phyloP scores from a whole-genome alignment of 2,329 filamentous ascomycete species.

The Dryadomyces sulphureus region DNA sequence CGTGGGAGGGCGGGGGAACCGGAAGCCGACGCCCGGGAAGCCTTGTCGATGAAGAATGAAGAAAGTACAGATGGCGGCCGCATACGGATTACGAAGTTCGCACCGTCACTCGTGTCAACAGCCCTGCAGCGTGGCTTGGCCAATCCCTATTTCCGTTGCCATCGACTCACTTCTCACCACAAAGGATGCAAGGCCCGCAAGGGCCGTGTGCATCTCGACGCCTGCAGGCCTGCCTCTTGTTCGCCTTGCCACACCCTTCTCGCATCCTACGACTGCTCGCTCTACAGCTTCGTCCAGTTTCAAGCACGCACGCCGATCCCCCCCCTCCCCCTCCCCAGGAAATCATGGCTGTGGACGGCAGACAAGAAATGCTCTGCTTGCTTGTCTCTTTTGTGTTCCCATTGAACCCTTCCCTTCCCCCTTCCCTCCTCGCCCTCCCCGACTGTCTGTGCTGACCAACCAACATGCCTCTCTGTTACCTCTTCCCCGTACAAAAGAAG shows the following conservation, averaged over 20 bases:
- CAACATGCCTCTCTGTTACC: background rate
- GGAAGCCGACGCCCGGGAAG: background rate
- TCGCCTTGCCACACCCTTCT: background rate
- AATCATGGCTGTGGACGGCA: background rate
- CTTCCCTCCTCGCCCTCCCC: background rate
- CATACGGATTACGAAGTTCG: too few relatives aligned
- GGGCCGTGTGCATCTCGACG: too few relatives aligned
- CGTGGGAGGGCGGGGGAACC: background rate
- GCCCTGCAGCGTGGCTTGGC: too few relatives aligned
- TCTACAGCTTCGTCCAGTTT: background rate
- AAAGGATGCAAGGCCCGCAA: too few relatives aligned
- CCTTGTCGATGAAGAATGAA: background rate
- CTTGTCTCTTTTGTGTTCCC: too few relatives aligned
- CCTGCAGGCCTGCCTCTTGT: background rate
- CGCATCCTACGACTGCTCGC: background rate
- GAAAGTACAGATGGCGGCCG: too few relatives aligned
- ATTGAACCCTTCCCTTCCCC: background rate
- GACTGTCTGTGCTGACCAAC: background rate
- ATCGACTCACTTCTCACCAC: background rate
- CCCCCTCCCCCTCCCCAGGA: background rate
- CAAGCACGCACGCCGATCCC: background rate
- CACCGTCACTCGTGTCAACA: too few relatives aligned
- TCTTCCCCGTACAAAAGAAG: background rate
- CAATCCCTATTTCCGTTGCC: too few relatives aligned
- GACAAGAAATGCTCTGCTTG: background rate